Base-by-base conservation (phyloP, 169 alveolate species). In the Plasmodium sp. region DNA sequence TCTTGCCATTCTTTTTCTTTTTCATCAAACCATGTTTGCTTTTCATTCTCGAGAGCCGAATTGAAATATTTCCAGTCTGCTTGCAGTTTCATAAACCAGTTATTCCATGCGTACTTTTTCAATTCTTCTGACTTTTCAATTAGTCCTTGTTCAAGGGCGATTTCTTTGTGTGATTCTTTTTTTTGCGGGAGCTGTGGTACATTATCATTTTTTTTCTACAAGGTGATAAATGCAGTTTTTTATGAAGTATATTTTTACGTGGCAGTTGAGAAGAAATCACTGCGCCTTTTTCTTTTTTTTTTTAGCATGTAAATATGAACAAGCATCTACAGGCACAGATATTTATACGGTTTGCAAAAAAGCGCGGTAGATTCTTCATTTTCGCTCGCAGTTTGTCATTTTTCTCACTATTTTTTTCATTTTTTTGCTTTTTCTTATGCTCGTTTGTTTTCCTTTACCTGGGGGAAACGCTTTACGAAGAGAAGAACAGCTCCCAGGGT, bases 41-140 rank as follows among this genome's bases (percentile, higher is more conserved):
- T 80, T 14, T 45, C 74, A 80, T 14, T 80, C 56, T 80, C 84
- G 18, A 80, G 71, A 80, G 12, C 5, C 33, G 84, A 3, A 43
- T 80, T 80, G 84, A 80, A 80, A 80, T 27, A 27, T 1, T 45
- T 41, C 84, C 84, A 80, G 58, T 80, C 84, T 41, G 56, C 3
- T 43, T 80, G 27, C 36, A 80, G 34, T 43, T 80, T 80, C 36
- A 18, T n/a, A 9, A 80, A 39, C 84, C 84, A 80, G 31, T 80
- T 80, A 27, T 18, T 34, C 84, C 84, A 80, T 16, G 84, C 84
- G 16, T 33, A 62, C 3, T 80, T 80, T 43, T 80, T 80, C 58
- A 80, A 43, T 80, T 80, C 73, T 80, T 80, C 84, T 14, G 84
- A 80, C 34, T 80, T 80, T 45, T 80, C 84, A 80, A 80, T 34